Evolutionary conservation across 768 basidiomycete genomes (phyloP).

Genomic region (Termitomyces titanicus): DNA sequence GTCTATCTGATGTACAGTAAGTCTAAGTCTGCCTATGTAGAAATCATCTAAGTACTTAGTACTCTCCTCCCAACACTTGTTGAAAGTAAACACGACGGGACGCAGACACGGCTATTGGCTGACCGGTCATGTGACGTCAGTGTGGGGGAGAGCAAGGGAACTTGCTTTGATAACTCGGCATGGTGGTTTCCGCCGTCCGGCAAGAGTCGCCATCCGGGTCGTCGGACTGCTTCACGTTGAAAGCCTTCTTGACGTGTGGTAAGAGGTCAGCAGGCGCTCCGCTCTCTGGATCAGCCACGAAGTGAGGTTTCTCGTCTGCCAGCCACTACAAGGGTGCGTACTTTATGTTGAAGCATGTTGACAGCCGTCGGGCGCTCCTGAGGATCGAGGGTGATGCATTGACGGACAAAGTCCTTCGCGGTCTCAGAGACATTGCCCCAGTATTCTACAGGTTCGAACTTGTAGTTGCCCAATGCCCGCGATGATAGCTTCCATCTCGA

Average conservation of each 20-base stretch:
- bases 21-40: too few species aligned
- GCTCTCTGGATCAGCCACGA: constrained; percentile 57
- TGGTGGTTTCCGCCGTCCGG: constrained; percentile 32
- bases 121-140: too few species aligned
- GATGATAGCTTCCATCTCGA: constrained; percentile 95
- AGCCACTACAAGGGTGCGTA: constrained; percentile 55
- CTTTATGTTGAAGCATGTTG: constrained; percentile 68
- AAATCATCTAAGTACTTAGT: too few species aligned
- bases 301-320: constrained; percentile 63
- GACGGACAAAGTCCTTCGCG: constrained; percentile 78
- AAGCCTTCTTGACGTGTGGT: constrained; percentile 85
- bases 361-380: constrained; percentile 72
- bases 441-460: constrained; percentile 76
- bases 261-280: constrained; percentile 72
- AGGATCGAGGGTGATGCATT: constrained; percentile 87
- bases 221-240: constrained; percentile 87
- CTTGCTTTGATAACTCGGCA: constrained; percentile 40
- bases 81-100: too few species aligned
- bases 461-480: constrained; percentile 90
- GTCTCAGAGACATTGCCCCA: constrained; percentile 80
- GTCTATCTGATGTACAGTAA: too few species aligned
- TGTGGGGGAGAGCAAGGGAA: too few species aligned
- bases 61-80: too few species aligned
- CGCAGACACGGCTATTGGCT: too few species aligned
- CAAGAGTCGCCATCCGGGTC: constrained; percentile 69